Percentiles rank a stretch among this genome's conserved stretches.
Conservation (phyloP, 371 early-diverging fungal genomes). For the Mucor piriformis region DNA sequence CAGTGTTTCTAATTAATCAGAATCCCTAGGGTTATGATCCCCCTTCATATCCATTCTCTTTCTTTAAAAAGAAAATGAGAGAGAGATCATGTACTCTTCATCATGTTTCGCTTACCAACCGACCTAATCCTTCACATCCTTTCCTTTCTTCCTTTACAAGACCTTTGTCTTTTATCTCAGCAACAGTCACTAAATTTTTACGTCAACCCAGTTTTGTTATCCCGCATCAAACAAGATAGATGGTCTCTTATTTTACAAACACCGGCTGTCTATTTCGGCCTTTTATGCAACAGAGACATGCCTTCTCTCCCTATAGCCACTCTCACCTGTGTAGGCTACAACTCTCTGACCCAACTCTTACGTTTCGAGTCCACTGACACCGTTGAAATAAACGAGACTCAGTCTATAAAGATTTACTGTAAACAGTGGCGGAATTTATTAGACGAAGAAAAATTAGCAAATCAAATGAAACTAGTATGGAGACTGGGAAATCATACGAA, state of each 20-base stretch:
- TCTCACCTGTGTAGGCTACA: conserved; percentile 14
- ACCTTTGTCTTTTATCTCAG: not conserved
- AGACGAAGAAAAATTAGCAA: not conserved
- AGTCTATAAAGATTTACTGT: conserved; percentile 9
- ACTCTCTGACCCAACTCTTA: conserved; percentile 10
- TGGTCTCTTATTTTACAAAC: conserved; percentile 9
- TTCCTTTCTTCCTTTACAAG: conserved; percentile 5
- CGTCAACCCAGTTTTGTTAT: conserved; percentile 2
- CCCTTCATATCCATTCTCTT: not conserved
- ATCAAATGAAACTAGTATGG: conserved; percentile 13
- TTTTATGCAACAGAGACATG: conserved; percentile 13
- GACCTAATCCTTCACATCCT: conserved; percentile 14
- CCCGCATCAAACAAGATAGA: conserved; percentile 8
- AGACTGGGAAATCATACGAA: conserved; percentile 10
- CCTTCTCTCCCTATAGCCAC: not conserved
- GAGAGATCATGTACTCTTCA: no score
- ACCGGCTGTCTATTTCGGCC: conserved; percentile 14
- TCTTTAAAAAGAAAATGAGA: conserved; percentile 1
- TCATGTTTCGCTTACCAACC: conserved; percentile 5
- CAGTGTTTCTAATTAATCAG: not conserved
- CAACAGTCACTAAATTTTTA: not conserved
- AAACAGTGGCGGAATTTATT: conserved; percentile 7
- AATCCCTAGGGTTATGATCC: not conserved
- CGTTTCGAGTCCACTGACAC: conserved; percentile 9
- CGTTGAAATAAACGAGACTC: not conserved